Base-by-base conservation (phyloP, 768 basidiomycete species). In the Lepiota brunneoincarnata region DNA sequence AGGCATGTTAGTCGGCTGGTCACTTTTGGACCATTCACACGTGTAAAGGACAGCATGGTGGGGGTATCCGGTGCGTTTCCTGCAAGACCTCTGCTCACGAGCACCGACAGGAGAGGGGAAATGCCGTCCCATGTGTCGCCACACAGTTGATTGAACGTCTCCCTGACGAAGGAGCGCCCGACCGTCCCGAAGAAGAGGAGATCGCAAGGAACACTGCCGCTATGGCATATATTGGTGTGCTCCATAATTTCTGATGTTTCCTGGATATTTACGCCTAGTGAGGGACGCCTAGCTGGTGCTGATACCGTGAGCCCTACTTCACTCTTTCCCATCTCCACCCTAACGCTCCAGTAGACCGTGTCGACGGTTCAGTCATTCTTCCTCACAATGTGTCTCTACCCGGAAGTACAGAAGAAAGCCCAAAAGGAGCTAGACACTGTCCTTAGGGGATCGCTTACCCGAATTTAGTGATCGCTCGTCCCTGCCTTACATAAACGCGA, bases 401-500 rank as follows among this genome's bases (percentile, higher is more conserved):
- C 51, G 12, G 51, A 44, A 44, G 51, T 44, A 40, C 51, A 52
- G 18, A 24, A 36, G 23, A 23, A 34, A 28, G 51, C 51, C 2
- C 51, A 52, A 34, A 24, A 42, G 15, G 51, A 42, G 9, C 36
- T 53, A 3, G 51, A 53, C 18, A 31, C 28, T 14, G 26, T 36
- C 14, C 15, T 35, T 35, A 28, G 21, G 46, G 11, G 11, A 3
- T n/a, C 31, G 17, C 9, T 12, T 48, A 48, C 46, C 2, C n/a
- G 12, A 31, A 31, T 31, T 31, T 31, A 31, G 31, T 31, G 56
- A 57, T 31, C 48, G 58, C 5, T 40, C 43, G 4, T 24, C 36
- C 9, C 52, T 69, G 2, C 61, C 65, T 15, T 69, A 66, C 43
- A 46, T 66, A 40, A 57, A 61, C 7, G 63, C 63, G 0, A 23